Evolutionary conservation across 768 basidiomycete genomes (phyloP).

Genomic region (Amanita rimosa): DNA sequence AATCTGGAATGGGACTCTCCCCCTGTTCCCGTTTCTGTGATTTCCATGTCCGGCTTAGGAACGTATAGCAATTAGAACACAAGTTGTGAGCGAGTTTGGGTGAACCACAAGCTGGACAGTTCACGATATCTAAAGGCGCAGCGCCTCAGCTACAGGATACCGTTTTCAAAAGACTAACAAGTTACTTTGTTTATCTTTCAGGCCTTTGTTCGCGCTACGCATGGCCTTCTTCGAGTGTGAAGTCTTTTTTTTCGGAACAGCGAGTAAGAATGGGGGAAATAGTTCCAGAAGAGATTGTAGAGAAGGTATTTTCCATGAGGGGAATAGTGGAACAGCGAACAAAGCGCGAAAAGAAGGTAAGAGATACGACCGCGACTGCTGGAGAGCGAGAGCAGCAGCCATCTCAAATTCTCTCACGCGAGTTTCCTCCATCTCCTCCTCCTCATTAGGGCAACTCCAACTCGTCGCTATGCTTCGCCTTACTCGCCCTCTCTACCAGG

Average conservation of each 20-base stretch:
- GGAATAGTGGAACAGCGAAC: conserved; percentile 12
- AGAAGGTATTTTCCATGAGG: conserved; percentile 26
- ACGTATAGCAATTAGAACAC: conserved; percentile 72
- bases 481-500: conserved; percentile 60
- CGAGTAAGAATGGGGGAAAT: conserved; percentile 79
- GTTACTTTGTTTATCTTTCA: conserved; percentile 89
- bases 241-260: conserved; percentile 89
- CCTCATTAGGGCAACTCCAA: conserved; percentile 30
- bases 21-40: conserved; percentile 19
- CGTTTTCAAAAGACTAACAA: conserved; percentile 7
- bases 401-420: conserved; percentile 14
- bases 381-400: conserved; percentile 23
- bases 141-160: conserved; percentile 1
- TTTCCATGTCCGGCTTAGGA: conserved; percentile 59
- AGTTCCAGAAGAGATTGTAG: conserved; percentile 48
- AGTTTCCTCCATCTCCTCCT: no score
- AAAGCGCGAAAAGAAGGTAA: conserved; percentile 11
- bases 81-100: conserved; percentile 86
- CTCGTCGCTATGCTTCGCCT: conserved; percentile 56
- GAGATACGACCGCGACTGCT: conserved; percentile 10
- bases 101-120: conserved; percentile 82
- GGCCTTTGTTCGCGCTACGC: conserved; percentile 87
- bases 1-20: conserved; percentile 22
- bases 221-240: conserved; percentile 94
- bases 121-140: conserved; percentile 60